A percentile compares a stretch with the other conserved stretches of the same genome.
Evolutionary conservation across 2,329 filamentous ascomycete genomes (phyloP).

Genomic region (Xylariaceae sp.): DNA sequence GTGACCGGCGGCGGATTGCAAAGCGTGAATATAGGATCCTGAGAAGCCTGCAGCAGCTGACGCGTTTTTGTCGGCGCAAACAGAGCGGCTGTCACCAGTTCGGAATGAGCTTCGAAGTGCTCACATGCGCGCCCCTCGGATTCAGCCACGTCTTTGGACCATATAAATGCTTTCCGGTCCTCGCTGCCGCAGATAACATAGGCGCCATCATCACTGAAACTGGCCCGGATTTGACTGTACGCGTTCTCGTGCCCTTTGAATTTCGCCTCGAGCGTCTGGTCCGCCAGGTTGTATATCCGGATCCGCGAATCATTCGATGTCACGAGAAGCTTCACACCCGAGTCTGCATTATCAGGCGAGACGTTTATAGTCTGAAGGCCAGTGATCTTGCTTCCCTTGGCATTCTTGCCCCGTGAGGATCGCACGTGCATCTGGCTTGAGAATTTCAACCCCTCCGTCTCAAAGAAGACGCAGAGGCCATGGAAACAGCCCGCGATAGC

Average conservation of each 20-base stretch:
- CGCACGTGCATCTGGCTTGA: constrained; percentile 88
- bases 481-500: constrained; percentile 84
- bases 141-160: constrained; percentile 61
- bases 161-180: constrained; percentile 84
- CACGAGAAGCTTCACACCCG: constrained; percentile 76
- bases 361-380: constrained; percentile 72
- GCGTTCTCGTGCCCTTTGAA: constrained; percentile 88
- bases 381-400: constrained; percentile 95
- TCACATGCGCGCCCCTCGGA: constrained; percentile 71
- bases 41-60: constrained; percentile 70
- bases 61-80: constrained; percentile 77
- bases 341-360: constrained; percentile 45
- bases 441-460: constrained; percentile 82
- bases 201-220: constrained; percentile 77
- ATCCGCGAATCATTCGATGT: constrained; percentile 94
- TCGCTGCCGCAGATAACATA: constrained; percentile 93
- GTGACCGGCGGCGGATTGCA: constrained; percentile 92
- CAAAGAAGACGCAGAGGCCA: constrained; percentile 83
- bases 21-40: constrained; percentile 90
- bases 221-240: constrained; percentile 83
- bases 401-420: constrained; percentile 85
- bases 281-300: constrained; percentile 79
- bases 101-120: constrained; percentile 82
- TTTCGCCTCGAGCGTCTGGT: constrained; percentile 81
- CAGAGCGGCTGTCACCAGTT: constrained; percentile 82